Base-by-base conservation (phyloP, 805 yeast genomes). In the Nakazawaea peltata region DNA sequence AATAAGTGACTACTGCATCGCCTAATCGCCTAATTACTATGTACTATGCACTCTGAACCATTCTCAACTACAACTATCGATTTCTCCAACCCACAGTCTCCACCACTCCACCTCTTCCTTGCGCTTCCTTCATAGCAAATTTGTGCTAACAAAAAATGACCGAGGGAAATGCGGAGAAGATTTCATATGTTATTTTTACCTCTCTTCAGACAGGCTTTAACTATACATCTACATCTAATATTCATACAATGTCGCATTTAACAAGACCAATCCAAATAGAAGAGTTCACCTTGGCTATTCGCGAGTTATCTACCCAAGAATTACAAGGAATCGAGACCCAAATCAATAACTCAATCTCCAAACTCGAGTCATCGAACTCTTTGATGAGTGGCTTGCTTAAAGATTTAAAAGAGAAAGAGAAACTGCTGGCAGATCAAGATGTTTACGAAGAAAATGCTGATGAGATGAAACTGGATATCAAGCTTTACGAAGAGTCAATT, bases 401-500 rank as follows among this genome's bases (percentile, higher is more conserved):
- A 9, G 59, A 60, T 19, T 49, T 58, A 19, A 23, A 10, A 41
- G 15, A 36, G 27, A 18, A 25, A 38, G 36, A 15, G 11, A 18
- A 16, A 23, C 30, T 40, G 14, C 34, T 45, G 9, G 23, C 30
- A 7, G 41, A 39, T 4, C 51, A 50, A 16, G 63, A 54, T 14
- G 45, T 49, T 9, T 51, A 54, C 19, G 58, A 59, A 15, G 57
- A 54, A 9, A 63, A 61, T 21, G 77, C 71, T 44, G 11, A 54
- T 9, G 53, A 56, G 9, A 57, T 58, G 13, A 58, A 56, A 4
- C 61, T 61, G 10, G 85, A 79, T 46, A 48, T 59, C n/a, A 51
- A 56, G 12, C 47, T 81, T 12, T 80, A 70, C 53, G 50, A 45
- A 5, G 80, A 73, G n/a, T 65, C 78, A 8, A 62, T 77, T 13